Evolutionary conservation across 1,284 basidiomycete genomes (phyloP).

Genomic region (Cutaneotrichosporon sp.): DNA sequence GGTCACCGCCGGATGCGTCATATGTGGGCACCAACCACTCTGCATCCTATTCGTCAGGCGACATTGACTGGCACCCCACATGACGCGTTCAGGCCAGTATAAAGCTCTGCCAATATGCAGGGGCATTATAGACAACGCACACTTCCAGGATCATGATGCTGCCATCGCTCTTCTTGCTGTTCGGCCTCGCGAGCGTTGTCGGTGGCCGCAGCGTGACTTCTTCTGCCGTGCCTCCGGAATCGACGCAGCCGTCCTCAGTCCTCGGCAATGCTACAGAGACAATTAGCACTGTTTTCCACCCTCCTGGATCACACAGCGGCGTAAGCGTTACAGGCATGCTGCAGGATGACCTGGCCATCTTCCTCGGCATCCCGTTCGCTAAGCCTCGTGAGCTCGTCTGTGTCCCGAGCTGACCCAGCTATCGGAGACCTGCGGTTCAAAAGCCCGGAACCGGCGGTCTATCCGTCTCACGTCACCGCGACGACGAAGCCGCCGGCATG

Average conservation of each 20-base stretch:
- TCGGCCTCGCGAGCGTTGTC: not conserved
- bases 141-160: too few relatives aligned
- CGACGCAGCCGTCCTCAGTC: not conserved
- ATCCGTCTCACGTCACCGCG: conserved; percentile 26
- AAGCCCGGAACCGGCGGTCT: conserved; percentile 22
- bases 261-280: not conserved
- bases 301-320: not conserved
- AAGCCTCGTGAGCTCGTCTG: conserved; percentile 15
- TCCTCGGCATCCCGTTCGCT: conserved; percentile 14
- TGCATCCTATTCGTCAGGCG: too few relatives aligned
- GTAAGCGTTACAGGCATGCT: not conserved
- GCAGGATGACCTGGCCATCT: not conserved
- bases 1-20: too few relatives aligned
- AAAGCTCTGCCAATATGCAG: too few relatives aligned
- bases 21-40: too few relatives aligned
- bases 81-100: too few relatives aligned
- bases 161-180: not conserved
- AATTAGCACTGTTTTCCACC: not conserved
- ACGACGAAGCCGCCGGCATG: conserved; percentile 31
- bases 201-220: not conserved
- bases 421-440: conserved; percentile 50
- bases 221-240: not conserved
- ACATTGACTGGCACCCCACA: too few relatives aligned
- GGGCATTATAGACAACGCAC: too few relatives aligned
- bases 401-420: conserved; percentile 48